phyloP scores from a whole-genome alignment of 2,329 filamentous ascomycete genomes.

The Cercospora sp. region DNA sequence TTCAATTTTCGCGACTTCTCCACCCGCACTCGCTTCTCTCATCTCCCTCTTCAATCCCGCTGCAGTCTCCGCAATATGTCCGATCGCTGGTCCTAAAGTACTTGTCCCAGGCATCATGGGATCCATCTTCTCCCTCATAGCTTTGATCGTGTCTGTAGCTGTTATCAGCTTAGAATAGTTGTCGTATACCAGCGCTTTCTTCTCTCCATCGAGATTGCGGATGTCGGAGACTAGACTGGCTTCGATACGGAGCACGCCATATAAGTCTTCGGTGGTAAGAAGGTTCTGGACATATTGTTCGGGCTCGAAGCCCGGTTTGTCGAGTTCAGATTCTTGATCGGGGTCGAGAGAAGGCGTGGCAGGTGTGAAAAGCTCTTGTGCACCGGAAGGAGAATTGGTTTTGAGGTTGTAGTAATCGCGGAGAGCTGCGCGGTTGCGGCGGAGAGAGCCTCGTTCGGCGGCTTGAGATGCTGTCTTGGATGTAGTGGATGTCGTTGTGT shows the following conservation, averaged over 20 bases:
- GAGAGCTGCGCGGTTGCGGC: conserved; percentile 78
- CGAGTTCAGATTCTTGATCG: conserved; percentile 69
- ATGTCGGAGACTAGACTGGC: conserved; percentile 74
- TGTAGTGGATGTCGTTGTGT: conserved; percentile 51
- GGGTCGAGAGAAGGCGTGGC: conserved; percentile 49
- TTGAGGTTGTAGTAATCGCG: conserved; percentile 94
- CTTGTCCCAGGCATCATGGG: conserved; percentile 72
- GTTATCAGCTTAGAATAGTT: conserved; percentile 96
- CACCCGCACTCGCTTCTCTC: conserved; percentile 35
- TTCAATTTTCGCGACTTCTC: conserved; percentile 35
- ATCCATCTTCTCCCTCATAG: conserved; percentile 82
- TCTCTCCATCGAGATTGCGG: conserved; percentile 86
- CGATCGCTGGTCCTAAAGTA: conserved; percentile 71
- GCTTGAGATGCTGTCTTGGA: conserved; percentile 28
- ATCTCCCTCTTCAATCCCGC: conserved; percentile 44
- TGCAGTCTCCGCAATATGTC: conserved; percentile 68
- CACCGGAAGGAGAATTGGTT: conserved; percentile 26
- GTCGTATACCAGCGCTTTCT: conserved; percentile 96
- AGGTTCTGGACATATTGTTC: conserved; percentile 65
- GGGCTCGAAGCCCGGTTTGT: conserved; percentile 70
- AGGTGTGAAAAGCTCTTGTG: conserved; percentile 20
- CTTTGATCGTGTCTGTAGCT: conserved; percentile 93
- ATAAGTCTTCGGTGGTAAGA: conserved; percentile 63
- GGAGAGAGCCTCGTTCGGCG: conserved; percentile 49
- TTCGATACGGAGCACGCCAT: conserved; percentile 69